Evolutionary conservation across 495 filamentous ascomycete genomes (phyloP), one percentile per base, ranked within the genome.

Genomic region (Astrocystis sublimbata): DNA sequence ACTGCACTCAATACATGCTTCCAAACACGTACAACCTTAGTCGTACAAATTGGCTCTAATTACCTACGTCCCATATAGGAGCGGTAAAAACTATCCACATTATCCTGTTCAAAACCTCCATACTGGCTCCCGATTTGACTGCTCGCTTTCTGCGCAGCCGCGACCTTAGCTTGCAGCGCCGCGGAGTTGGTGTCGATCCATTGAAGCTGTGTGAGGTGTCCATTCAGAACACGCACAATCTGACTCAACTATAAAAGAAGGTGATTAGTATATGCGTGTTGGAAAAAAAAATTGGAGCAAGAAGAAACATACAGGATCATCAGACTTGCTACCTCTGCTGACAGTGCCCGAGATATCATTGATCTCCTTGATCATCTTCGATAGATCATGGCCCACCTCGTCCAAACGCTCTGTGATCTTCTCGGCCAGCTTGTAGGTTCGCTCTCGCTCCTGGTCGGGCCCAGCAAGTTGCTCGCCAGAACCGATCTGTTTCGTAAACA

Each of bases 281-380:
- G 26, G 65, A 15, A 50, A 23, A 51, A 30, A 43, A 62, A 57
- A 31, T n/a, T n/a, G 21, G 33, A n/a, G 17, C 21, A 33, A 12
- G 3, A 6, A 17, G n/a, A 68, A 66, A 85, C 92, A 73, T 85
- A 96, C 93, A 66, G 92, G 93, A 79, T 97, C 93, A 75, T 96
- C 92, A 42, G 89, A 81, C 73, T 92, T 93, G 75, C 81, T 89
- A 43, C 88, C 92, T 82, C 93, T 94, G 81, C 85, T 93, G 62
- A 99, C 79, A 5, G 85, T 89, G 26, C 89, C 81, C 8, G 88
- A 92, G 49, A 92, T 92, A 59, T 85, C 85, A 70, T 99, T 99
- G 70, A 98, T 94, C 75, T 97, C 94, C 70, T 96, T 92, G 70
- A 99, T 96, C 92, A 99, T 97, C 75, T 88, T 90, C 41, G 83